Evolutionary conservation across 202 grass and related monocot genomes (phyloP), one percentile per base, ranked within the genome.

Genomic region (Saccharum hybrid): DNA sequence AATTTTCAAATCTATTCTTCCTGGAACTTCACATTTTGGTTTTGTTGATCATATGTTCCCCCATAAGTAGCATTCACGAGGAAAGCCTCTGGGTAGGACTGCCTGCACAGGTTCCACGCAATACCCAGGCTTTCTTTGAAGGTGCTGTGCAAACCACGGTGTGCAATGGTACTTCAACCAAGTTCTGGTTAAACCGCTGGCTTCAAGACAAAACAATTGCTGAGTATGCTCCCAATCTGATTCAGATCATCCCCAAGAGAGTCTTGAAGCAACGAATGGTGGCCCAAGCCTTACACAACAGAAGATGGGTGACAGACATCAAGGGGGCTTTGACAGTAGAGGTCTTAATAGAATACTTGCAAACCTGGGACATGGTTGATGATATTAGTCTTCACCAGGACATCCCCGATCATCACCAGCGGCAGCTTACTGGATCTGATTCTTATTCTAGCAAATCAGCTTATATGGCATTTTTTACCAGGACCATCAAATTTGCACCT

Each of bases 1-100:
- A 72, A 46, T 82, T 82, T 72, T 57, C 33, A 80, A 40, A 40
- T 54, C 8, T 74, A 37, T n/a, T 36, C 57, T 56, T 56, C 10
- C 41, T 33, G 7, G 22, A 74, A n/a, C 15, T 37, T 48, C 30
- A 21, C 9, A 0, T 76, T 36, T 61, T 38, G 16, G 6, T 75
- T 76, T 40, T 60, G 28, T 36, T 59, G 34, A 26, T 61, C 13
- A 62, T 62, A 21, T 65, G 60, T 74, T 54, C n/a, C 8, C 5
- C 13, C 5, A 52, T 3, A 76, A 33, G 30, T 51, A 41, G 71
- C 33, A 33, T 76, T 2, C 36, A 66, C 1, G 1, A n/a, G 52
- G 52, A 56, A 8, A 4, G 3, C 16, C 18, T 56, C 52, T n/a
- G 7, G 52, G 52, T 18, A 56, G 52, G 49, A 51, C 48, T 51